phyloP scores from a whole-genome alignment of 169 alveolate species.

The Cyclospora cayetanensis region DNA sequence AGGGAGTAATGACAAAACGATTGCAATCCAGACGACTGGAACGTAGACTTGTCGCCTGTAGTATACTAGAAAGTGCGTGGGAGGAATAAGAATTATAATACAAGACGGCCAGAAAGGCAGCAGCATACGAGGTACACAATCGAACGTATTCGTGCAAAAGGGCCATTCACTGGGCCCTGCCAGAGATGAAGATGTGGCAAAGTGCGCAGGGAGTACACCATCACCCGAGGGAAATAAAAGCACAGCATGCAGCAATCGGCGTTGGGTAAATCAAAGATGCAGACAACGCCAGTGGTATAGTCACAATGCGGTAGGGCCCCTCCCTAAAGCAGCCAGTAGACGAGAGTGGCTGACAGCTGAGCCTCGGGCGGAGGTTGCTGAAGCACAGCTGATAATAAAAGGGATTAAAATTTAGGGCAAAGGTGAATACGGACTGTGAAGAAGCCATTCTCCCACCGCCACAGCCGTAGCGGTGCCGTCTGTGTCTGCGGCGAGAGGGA shows the following conservation, averaged over 20 bases:
- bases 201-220: neutral
- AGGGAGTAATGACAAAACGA: too few relatives aligned
- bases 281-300: neutral
- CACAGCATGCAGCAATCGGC: neutral
- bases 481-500: slow-evolving; percentile 48
- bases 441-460: slow-evolving; percentile 70
- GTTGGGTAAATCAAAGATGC: neutral
- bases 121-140: neutral
- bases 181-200: neutral
- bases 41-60: too few relatives aligned
- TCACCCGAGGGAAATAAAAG: neutral
- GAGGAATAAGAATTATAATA: neutral
- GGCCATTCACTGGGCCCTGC: too few relatives aligned
- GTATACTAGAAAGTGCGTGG: too few relatives aligned
- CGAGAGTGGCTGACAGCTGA: neutral
- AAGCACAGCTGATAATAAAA: neutral
- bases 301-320: neutral
- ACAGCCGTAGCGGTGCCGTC: slow-evolving; percentile 60
- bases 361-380: neutral
- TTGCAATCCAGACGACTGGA: too few relatives aligned
- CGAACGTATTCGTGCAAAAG: too few relatives aligned
- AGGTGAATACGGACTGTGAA: slow-evolving; percentile 15
- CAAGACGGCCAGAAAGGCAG: neutral
- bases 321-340: neutral
- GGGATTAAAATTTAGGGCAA: neutral